Percentiles rank a stretch among this genome's conserved stretches.
phyloP scores from a whole-genome alignment of 305 asterid species.

The Petunia hybrid region DNA sequence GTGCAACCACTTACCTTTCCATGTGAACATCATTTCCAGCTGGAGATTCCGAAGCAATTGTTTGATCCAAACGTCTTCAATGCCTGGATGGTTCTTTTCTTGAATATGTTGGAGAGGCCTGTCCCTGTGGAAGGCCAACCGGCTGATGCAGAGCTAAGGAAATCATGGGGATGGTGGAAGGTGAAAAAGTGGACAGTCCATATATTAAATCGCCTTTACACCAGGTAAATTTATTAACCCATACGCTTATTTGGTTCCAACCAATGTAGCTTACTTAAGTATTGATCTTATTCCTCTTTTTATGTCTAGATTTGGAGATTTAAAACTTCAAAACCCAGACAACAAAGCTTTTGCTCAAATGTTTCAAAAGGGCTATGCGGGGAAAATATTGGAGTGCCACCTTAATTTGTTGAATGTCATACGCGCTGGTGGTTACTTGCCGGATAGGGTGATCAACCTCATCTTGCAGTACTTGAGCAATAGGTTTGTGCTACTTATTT shows the following conservation, averaged over 20 bases:
- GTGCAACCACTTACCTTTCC: conserved; percentile 27
- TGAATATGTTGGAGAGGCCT: conserved; percentile 91
- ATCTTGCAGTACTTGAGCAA: conserved; percentile 90
- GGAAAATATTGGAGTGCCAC: conserved; percentile 94
- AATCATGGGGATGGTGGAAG: conserved; percentile 99
- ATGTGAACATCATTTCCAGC: conserved; percentile 50
- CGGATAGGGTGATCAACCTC: conserved; percentile 95
- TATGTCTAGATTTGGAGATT: conserved; percentile 83
- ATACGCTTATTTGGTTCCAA: conserved; percentile 4
- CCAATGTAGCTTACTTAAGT: neutral
- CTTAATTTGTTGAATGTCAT: conserved; percentile 81
- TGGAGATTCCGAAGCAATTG: conserved; percentile 96
- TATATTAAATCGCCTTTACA: conserved; percentile 89
- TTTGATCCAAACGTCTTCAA: conserved; percentile 88
- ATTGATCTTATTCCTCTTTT: conserved; percentile 11
- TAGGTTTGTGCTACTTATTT: conserved; percentile 63
- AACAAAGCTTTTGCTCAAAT: conserved; percentile 93
- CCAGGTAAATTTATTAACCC: conserved; percentile 60
- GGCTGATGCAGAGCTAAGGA: conserved; percentile 84
- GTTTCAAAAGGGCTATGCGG: conserved; percentile 96
- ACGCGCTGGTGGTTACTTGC: conserved; percentile 92
- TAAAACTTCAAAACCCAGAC: conserved; percentile 90
- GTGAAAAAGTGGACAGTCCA: conserved; percentile 99
- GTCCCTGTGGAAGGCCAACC: conserved; percentile 96
- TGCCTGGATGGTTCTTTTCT: conserved; percentile 96